Percentiles rank a stretch among this genome's conserved stretches.
Conservation (phyloP, 75 land plant species). For the Pinus tabuliformis region DNA sequence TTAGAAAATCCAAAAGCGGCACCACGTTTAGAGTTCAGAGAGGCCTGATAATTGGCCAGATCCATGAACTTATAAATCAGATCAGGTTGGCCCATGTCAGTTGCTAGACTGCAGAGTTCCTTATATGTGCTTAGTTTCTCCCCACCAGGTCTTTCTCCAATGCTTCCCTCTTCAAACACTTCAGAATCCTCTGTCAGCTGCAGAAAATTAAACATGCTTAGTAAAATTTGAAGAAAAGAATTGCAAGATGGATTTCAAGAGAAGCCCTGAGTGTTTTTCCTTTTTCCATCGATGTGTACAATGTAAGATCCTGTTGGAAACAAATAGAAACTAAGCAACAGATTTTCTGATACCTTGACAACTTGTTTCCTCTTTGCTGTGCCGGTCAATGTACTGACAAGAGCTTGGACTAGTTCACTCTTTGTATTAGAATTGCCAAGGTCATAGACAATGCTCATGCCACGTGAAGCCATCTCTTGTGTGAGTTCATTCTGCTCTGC, state of each 20-base stretch:
- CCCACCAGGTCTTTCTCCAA: conserved; percentile 85
- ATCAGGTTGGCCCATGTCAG: conserved; percentile 99
- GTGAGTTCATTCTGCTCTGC: conserved; percentile 97
- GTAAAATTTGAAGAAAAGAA: background rate
- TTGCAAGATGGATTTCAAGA: background rate
- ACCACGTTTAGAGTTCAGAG: conserved; percentile 93
- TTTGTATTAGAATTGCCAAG: conserved; percentile 85
- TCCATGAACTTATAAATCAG: conserved; percentile 99
- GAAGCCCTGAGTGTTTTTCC: background rate
- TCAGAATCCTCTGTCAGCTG: conserved; percentile 94
- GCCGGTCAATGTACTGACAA: conserved; percentile 87
- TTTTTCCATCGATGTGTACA: background rate
- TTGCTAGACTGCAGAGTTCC: conserved; percentile 92
- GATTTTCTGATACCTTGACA: conserved; percentile 53
- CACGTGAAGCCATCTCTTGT: conserved; percentile 97
- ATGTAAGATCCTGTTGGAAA: background rate
- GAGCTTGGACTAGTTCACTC: conserved; percentile 80
- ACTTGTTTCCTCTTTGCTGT: conserved; percentile 92
- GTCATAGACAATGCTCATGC: conserved; percentile 99
- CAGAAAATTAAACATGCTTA: background rate
- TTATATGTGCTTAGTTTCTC: conserved; percentile 97
- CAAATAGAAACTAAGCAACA: background rate
- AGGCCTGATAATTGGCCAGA: conserved; percentile 95
- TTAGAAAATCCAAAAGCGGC: conserved; percentile 99
- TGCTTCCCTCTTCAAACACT: conserved; percentile 81